A percentile compares a stretch with the other conserved stretches of the same genome.
phyloP scores from a whole-genome alignment of 2,329 filamentous ascomycete species.

The Trichoderma polysporum region DNA sequence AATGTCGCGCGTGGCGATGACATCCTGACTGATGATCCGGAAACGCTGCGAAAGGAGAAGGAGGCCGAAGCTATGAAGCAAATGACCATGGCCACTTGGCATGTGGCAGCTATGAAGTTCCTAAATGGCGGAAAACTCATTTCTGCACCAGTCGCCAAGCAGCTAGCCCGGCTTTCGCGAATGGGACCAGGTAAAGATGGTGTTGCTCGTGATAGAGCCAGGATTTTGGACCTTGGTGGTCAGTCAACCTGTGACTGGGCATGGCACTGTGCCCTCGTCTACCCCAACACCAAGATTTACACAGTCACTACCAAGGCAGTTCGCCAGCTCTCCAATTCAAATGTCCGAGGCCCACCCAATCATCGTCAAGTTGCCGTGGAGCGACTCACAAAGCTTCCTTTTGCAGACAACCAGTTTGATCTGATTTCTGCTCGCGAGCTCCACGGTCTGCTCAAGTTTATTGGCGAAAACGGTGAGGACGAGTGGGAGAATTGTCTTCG shows the following conservation, averaged over 20 bases:
- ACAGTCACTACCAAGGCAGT: conserved; percentile 77
- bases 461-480: conserved; percentile 66
- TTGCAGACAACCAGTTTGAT: conserved; percentile 83
- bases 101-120: conserved; percentile 59
- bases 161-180: conserved; percentile 55
- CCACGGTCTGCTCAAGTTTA: conserved; percentile 77
- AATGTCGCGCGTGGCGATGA: conserved; percentile 74
- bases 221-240: conserved; percentile 84
- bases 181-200: conserved; percentile 46
- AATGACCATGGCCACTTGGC: conserved; percentile 60
- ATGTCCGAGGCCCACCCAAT: conserved; percentile 80
- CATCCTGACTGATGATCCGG: conserved; percentile 60
- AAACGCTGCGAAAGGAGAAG: conserved; percentile 66
- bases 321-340: conserved; percentile 68
- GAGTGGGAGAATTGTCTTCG: conserved; percentile 84
- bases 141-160: conserved; percentile 62
- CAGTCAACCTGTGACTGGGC: conserved; percentile 89
- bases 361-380: conserved; percentile 80
- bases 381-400: conserved; percentile 77
- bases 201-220: conserved; percentile 52
- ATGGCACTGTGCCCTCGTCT: conserved; percentile 86
- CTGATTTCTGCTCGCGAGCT: conserved; percentile 87
- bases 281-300: conserved; percentile 81
- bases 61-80: conserved; percentile 79
- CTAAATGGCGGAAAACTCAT: conserved; percentile 66